A percentile compares a stretch with the other conserved stretches of the same genome.
Conservation (phyloP, 2,329 filamentous ascomycete species). For the Diplodia scrobiculata region DNA sequence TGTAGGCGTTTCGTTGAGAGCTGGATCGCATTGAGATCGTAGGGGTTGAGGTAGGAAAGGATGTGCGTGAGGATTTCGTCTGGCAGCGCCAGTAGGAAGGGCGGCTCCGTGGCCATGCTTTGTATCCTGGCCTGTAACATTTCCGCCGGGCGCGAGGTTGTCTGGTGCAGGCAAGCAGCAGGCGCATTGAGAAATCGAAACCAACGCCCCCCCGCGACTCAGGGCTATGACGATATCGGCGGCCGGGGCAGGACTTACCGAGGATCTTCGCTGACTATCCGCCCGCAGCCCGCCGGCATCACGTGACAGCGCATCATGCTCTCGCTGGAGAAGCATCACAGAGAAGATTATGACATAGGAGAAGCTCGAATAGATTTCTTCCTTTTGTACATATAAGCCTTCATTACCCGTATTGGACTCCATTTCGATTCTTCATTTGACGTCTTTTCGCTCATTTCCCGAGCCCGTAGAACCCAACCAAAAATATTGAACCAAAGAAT, state of each 20-base stretch:
- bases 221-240: conserved; percentile 22
- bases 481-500: background rate
- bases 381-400: background rate
- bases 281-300: background rate
- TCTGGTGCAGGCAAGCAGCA: background rate
- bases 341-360: background rate
- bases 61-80: conserved; percentile 85
- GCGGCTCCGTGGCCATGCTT: background rate
- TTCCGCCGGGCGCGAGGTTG: conserved; percentile 2
- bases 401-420: background rate
- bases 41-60: conserved; percentile 62
- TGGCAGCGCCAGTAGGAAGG: conserved; percentile 55
- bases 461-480: background rate
- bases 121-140: background rate
- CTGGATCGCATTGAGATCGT: conserved; percentile 57
- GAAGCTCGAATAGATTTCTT: background rate
- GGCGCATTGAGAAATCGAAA: conserved; percentile 23
- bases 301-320: background rate
- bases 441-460: background rate
- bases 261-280: conserved; percentile 1
- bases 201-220: conserved; percentile 12
- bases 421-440: background rate
- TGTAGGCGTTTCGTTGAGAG: conserved; percentile 65
- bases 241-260: conserved; percentile 16
- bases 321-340: background rate